Percentiles rank a stretch among this genome's conserved stretches.
phyloP scores from a whole-genome alignment of 2,329 filamentous ascomycete genomes.

The Monosporascus sp. region DNA sequence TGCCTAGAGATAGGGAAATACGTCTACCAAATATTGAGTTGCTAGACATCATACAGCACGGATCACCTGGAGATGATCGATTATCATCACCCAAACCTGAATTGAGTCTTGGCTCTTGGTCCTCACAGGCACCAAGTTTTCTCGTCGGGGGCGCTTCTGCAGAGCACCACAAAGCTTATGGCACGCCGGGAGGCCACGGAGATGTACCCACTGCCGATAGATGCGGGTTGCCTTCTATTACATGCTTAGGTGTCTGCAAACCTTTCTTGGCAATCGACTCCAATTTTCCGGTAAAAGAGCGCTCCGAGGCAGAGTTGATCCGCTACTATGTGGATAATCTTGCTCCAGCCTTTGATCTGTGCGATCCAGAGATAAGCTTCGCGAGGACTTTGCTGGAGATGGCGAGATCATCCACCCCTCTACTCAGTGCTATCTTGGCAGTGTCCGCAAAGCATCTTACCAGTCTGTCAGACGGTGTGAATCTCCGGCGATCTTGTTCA shows the following conservation, averaged over 20 bases:
- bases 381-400: constrained; percentile 1
- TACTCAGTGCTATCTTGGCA: constrained; percentile 1
- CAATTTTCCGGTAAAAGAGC: background rate
- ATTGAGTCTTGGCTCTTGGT: background rate
- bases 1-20: background rate
- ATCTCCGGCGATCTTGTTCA: background rate
- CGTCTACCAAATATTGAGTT: background rate
- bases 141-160: background rate
- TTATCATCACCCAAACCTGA: background rate
- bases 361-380: background rate
- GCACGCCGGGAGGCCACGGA: background rate
- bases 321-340: constrained; percentile 4
- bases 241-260: background rate
- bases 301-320: background rate
- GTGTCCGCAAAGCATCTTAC: background rate
- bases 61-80: background rate
- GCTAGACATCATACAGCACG: background rate
- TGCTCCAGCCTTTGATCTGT: constrained; percentile 2
- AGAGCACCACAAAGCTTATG: background rate
- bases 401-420: background rate
- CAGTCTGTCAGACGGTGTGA: background rate
- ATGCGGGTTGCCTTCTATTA: background rate
- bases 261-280: background rate
- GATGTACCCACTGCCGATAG: background rate
- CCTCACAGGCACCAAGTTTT: background rate